Conservation (phyloP, 768 basidiomycete species). For the Leucosporidium yakuticum region DNA sequence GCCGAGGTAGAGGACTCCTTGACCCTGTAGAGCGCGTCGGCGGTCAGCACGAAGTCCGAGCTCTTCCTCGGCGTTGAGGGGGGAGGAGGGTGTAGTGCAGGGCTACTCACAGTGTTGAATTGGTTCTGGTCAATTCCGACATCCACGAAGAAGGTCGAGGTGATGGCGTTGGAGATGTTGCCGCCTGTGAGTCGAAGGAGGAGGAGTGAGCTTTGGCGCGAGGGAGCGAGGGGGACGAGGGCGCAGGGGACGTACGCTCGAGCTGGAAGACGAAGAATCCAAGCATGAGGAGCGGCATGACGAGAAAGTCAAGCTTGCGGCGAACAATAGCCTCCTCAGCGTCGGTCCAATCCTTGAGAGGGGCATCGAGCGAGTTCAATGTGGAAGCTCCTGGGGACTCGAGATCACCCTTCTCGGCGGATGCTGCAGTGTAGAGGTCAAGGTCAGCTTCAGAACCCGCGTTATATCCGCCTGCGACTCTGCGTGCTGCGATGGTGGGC, state of each 20-base stretch:
- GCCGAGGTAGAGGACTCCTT: conserved; percentile 40
- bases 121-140: conserved; percentile 35
- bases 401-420: too few relatives aligned
- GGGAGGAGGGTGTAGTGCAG: too few relatives aligned
- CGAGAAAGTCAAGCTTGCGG: conserved; percentile 36
- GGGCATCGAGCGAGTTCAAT: conserved; percentile 3
- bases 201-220: neutral
- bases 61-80: too few relatives aligned
- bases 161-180: conserved; percentile 40
- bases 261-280: conserved; percentile 41
- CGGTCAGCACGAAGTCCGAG: too few relatives aligned
- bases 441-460: too few relatives aligned
- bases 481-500: too few relatives aligned
- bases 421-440: too few relatives aligned
- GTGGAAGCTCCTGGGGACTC: neutral
- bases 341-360: too few relatives aligned
- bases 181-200: conserved; percentile 34
- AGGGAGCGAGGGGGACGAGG: neutral
- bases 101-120: conserved; percentile 34
- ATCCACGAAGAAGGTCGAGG: conserved; percentile 31
- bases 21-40: conserved; percentile 22
- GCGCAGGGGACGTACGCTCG: neutral
- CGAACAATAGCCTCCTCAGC: too few relatives aligned
- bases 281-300: conserved; percentile 38
- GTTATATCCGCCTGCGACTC: too few relatives aligned